Conservation (phyloP, 2,329 filamentous ascomycete genomes). For the Aspergillus uvarum region DNA sequence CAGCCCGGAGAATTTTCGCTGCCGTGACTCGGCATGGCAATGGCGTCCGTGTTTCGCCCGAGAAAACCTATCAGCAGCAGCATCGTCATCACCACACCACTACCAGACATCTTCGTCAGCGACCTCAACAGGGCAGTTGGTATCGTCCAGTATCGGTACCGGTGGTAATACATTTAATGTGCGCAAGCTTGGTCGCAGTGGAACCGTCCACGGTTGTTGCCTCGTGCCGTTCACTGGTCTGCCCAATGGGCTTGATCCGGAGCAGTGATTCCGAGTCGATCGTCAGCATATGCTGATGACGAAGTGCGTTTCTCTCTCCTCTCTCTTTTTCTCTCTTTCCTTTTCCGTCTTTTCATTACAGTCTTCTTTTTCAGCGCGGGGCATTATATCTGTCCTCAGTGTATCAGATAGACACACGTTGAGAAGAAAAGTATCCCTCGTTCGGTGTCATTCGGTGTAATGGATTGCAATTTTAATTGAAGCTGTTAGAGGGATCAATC, state of each 20-base stretch:
- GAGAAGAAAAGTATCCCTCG: background rate
- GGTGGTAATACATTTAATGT: background rate
- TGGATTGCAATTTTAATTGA: no score
- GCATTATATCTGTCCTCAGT: no score
- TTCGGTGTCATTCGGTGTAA: background rate
- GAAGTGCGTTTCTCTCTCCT: background rate
- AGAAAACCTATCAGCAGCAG: background rate
- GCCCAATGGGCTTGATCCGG: constrained; percentile 4
- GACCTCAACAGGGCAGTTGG: background rate
- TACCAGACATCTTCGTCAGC: background rate
- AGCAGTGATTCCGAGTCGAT: constrained; percentile 9
- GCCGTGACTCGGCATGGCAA: background rate
- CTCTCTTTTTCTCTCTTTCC: background rate
- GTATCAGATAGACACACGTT: background rate
- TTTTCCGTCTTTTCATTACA: background rate
- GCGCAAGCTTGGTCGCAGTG: constrained; percentile 1
- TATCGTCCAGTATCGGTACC: background rate
- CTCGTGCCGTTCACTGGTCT: constrained; percentile 4
- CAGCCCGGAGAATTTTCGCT: constrained; percentile 7
- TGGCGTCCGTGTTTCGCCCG: constrained; percentile 7
- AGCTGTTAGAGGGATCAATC: background rate
- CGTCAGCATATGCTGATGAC: constrained; percentile 6
- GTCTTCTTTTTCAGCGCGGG: no score
- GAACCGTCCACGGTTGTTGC: constrained; percentile 8
- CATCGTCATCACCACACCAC: background rate